Percentiles rank a stretch among this genome's conserved stretches.
phyloP scores from a whole-genome alignment of 371 early-diverging fungal genomes.

The Massospora cicadina region DNA sequence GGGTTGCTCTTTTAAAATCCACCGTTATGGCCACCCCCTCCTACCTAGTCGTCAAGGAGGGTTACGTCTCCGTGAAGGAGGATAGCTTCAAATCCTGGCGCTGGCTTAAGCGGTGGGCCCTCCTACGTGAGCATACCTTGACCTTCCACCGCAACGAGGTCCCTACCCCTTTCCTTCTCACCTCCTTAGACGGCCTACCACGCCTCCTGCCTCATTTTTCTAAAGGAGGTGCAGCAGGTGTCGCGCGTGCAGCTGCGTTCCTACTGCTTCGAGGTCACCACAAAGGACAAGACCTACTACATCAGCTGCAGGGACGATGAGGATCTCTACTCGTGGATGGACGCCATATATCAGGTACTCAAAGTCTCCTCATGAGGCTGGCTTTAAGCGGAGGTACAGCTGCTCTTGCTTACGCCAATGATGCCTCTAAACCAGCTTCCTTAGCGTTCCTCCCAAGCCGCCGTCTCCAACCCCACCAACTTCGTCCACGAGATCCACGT shows the following conservation, averaged over 20 bases:
- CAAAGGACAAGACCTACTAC: constrained; percentile 69
- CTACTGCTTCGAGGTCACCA: constrained; percentile 76
- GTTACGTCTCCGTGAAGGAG: constrained; percentile 73
- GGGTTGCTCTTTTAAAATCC: no score
- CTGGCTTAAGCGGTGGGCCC: constrained; percentile 85
- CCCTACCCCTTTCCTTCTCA: constrained; percentile 10
- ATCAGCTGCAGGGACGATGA: constrained; percentile 80
- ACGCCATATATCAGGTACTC: constrained; percentile 67
- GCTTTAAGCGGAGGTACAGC: background rate
- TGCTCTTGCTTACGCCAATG: background rate
- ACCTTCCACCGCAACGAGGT: constrained; percentile 89
- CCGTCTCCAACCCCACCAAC: constrained; percentile 62
- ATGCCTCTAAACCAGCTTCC: constrained; percentile 5
- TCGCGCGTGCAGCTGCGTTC: constrained; percentile 65
- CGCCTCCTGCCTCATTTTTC: constrained; percentile 56
- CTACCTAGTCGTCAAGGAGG: constrained; percentile 47
- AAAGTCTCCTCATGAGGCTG: background rate
- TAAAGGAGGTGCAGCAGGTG: constrained; percentile 71
- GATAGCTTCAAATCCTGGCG: constrained; percentile 72
- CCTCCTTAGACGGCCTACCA: constrained; percentile 38
- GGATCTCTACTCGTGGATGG: constrained; percentile 92
- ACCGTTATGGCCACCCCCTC: constrained; percentile 7
- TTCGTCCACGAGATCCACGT: constrained; percentile 76
- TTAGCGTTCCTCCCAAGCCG: constrained; percentile 26
- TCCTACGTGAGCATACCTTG: constrained; percentile 74